phyloP scores from a whole-genome alignment of 192 early-diverging fungal species.

The Coemansia sp. region DNA sequence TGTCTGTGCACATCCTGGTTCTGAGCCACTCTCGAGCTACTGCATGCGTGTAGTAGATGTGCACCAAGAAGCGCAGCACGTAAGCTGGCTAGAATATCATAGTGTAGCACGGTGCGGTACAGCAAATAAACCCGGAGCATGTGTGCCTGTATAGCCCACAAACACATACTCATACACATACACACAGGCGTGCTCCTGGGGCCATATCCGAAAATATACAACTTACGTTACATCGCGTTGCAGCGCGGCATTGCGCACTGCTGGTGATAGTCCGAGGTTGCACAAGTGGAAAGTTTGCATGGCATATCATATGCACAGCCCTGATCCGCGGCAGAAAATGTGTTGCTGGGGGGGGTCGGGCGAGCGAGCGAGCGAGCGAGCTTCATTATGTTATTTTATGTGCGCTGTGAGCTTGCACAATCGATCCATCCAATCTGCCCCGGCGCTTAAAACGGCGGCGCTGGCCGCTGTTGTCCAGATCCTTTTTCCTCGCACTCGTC shows the following conservation, averaged over 20 bases:
- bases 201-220: neutral
- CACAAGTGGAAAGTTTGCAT: neutral
- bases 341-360: neutral
- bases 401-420: no score
- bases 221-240: neutral
- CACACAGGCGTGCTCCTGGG: neutral
- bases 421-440: constrained; percentile 2
- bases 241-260: neutral
- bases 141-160: no score
- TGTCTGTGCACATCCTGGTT: neutral
- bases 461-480: neutral
- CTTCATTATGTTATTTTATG: no score
- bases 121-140: no score
- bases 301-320: neutral
- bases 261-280: neutral
- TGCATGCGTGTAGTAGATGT: neutral
- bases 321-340: neutral
- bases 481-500: constrained; percentile 1
- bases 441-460: constrained; percentile 5
- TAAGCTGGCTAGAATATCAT: neutral
- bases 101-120: no score
- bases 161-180: neutral
- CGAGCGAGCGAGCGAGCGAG: no score
- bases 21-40: neutral
- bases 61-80: neutral